Base-by-base conservation (phyloP, 306 rosid genomes). In the Quercus cerris region DNA sequence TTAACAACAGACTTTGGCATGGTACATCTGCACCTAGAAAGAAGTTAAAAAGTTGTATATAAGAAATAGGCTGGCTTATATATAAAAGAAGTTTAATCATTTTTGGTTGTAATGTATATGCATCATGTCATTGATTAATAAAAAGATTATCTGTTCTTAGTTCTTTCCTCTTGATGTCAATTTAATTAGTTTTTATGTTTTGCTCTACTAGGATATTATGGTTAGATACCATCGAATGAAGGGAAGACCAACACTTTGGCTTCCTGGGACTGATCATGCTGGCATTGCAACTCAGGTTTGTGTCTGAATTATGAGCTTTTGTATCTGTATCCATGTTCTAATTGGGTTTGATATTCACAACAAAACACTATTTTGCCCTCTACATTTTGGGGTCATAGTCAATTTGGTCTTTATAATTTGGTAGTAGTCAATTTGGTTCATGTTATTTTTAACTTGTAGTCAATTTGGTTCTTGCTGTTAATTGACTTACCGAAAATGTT, bases 201-300 rank as follows among this genome's bases (percentile, higher is more conserved):
- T 82, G 64, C 69, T 87, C 52, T 75, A 63, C 85, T 75, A 94
- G 98, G 98, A 94, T 85, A 94, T 94, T 82, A 92, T 94, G 98
- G 92, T 94, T 79, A 88, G 98, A 84, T 92, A 94, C 81, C 83
- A 94, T 74, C 93, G 98, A 70, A 94, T 94, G 98, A 94, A 88
- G 87, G 98, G 98, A 80, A 91, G 93, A 77, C 97, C 97, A 69
- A 91, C 98, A 8, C 97, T 94, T 77, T 94, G 98, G 97, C 86
- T 94, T 85, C 98, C 98, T 6, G 98, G 98, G 81, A 88, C 97
- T 68, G 98, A 94, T 88, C 98, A 94, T 88, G 98, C 98, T 86
- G 98, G 98, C 76, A 94, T 94, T 81, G 98, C 98, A 7, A 94
- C 98, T 70, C 98, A 94, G 97, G 97, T 94, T 80, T 74, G 90